Evolutionary conservation across 495 filamentous ascomycete genomes (phyloP).

Genomic region (Penicillium verhagenii): DNA sequence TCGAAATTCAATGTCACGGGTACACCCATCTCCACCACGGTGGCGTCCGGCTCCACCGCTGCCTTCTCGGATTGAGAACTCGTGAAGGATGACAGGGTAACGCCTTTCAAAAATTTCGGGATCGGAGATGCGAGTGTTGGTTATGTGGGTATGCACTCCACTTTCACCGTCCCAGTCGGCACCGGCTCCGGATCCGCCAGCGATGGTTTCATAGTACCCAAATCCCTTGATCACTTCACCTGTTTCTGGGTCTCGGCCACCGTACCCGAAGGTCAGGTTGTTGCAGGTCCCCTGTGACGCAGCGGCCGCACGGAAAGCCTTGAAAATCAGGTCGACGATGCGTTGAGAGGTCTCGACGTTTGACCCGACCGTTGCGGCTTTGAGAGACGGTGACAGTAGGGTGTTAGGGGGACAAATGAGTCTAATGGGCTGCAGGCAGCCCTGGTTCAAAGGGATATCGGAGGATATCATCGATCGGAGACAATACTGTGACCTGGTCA

Average conservation of each 20-base stretch:
- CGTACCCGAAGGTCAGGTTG: conserved; percentile 54
- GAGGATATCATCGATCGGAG: conserved; percentile 81
- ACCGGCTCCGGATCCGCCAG: conserved; percentile 82
- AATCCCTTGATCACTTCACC: conserved; percentile 56
- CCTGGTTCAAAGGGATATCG: conserved; percentile 93
- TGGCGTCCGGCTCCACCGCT: conserved; percentile 42
- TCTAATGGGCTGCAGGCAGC: conserved; percentile 79
- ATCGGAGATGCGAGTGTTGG: conserved; percentile 94
- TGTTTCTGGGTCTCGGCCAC: conserved; percentile 26
- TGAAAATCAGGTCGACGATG: conserved; percentile 88
- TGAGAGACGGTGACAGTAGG: conserved; percentile 76
- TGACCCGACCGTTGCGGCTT: conserved; percentile 82
- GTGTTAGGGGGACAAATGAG: conserved; percentile 75
- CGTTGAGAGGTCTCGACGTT: conserved; percentile 73
- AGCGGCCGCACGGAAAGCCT: conserved; percentile 79
- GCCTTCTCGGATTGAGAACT: conserved; percentile 78
- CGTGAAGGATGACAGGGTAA: conserved; percentile 81
- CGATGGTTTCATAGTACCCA: conserved; percentile 94
- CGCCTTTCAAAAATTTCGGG: conserved; percentile 85
- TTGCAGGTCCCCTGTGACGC: conserved; percentile 88
- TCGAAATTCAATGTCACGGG: conserved; percentile 31
- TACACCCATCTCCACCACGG: conserved; percentile 35
- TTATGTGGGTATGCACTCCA: conserved; percentile 93
- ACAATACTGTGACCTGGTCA: conserved; percentile 54
- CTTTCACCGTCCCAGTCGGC: conserved; percentile 77